Percentiles rank a stretch among this genome's conserved stretches.
Conservation (phyloP, 2,329 filamentous ascomycete genomes). For the Zymoseptoria passerinii region DNA sequence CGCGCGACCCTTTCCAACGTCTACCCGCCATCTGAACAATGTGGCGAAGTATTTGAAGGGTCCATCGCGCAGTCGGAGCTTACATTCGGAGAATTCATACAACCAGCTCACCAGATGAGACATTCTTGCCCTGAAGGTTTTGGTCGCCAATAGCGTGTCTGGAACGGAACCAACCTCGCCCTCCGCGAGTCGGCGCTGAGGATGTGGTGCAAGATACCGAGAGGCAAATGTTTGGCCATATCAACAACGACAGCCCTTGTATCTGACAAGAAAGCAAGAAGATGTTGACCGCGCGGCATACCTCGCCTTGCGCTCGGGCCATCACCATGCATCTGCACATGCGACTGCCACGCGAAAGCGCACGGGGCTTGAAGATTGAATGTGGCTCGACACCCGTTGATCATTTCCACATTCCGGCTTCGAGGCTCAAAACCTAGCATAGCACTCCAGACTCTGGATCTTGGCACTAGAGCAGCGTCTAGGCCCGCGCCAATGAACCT, state of each 20-base stretch:
- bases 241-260: not conserved
- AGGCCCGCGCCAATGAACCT: not conserved
- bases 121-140: not conserved
- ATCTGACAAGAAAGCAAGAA: not conserved
- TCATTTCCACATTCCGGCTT: not conserved
- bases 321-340: not conserved
- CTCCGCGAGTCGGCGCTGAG: not conserved
- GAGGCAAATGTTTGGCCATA: not conserved
- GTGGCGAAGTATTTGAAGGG: not conserved
- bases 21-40: not conserved
- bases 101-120: not conserved
- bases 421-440: not conserved
- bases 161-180: not conserved
- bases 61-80: not conserved
- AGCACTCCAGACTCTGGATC: not conserved
- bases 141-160: not conserved
- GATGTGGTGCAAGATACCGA: not conserved
- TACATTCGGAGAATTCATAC: not conserved
- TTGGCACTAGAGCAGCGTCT: not conserved
- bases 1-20: not conserved
- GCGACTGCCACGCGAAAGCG: not conserved
- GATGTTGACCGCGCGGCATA: not conserved
- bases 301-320: not conserved
- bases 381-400: not conserved
- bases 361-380: not conserved